Evolutionary conservation across 176 grass and related monocot genomes (phyloP).

Genomic region (Carex parvula): DNA sequence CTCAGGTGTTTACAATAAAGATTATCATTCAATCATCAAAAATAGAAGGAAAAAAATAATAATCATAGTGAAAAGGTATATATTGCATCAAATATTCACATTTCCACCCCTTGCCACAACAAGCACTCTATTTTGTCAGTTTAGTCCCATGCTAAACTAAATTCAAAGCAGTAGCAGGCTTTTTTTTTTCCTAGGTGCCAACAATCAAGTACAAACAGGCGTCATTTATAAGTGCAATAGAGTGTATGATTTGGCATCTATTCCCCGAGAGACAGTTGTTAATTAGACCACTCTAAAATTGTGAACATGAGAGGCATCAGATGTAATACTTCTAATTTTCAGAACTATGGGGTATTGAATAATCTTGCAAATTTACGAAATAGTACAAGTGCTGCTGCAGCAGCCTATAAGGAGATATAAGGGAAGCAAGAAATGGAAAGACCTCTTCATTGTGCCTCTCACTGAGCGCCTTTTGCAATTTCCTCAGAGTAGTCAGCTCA

Average conservation of each 20-base stretch:
- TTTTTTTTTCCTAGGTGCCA: background rate
- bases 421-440: background rate
- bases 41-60: background rate
- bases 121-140: background rate
- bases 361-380: background rate
- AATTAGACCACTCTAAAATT: background rate
- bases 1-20: background rate
- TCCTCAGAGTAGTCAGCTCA: background rate
- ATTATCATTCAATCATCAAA: background rate
- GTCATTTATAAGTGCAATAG: background rate
- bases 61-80: background rate
- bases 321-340: background rate
- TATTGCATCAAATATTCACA: background rate
- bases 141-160: background rate
- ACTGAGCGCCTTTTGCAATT: background rate
- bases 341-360: background rate
- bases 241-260: background rate
- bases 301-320: background rate
- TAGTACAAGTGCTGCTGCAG: no score
- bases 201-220: background rate
- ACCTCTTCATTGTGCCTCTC: slow-evolving; percentile 22
- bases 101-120: background rate
- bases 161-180: background rate
- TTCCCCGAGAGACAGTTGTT: background rate
- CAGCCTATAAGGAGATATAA: no score